These are phyloP conservation scores for Schoenoplectus tabernaemontani DNA, from an alignment of 202 grass and related monocot genomes.

Conservation along the genomic window DNA sequence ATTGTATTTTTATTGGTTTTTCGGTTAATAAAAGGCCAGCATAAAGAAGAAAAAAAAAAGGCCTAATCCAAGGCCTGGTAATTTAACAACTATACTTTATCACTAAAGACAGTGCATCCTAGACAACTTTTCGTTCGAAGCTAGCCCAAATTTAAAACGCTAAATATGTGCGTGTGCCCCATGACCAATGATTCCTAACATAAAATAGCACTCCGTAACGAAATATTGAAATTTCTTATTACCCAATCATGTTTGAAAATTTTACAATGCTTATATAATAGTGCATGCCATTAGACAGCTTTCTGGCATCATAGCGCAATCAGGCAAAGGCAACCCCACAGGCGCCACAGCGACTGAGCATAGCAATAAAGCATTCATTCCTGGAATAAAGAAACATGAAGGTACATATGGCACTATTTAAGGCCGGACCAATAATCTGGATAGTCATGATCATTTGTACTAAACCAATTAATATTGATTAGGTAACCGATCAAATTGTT, in stretches of 20 bases:
- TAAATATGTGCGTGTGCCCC: neutral
- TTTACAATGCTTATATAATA: neutral
- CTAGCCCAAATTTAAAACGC: neutral
- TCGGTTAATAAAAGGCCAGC: neutral
- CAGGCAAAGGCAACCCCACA: slow-evolving; percentile 9
- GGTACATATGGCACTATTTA: slow-evolving; percentile 16
- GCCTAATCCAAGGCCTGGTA: neutral
- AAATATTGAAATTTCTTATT: neutral
- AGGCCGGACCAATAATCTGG: neutral
- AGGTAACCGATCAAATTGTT: slow-evolving; percentile 15
- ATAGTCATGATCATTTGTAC: neutral
- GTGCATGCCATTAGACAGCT: neutral
- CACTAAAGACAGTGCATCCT: neutral
- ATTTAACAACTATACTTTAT: neutral
- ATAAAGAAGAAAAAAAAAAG: neutral
- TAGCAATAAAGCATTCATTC: slow-evolving; percentile 14
- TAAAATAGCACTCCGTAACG: neutral
- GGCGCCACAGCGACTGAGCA: slow-evolving; percentile 8
- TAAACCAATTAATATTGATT: slow-evolving; percentile 9
- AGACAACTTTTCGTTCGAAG: neutral
- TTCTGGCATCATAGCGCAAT: slow-evolving; percentile 9
- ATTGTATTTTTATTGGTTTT: neutral
- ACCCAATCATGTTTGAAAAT: neutral
- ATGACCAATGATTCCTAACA: neutral
- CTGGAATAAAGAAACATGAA: slow-evolving; percentile 18